These are phyloP conservation scores for Fraxinus albicans DNA, from an alignment of 305 asterid genomes.

Conservation along the genomic window DNA sequence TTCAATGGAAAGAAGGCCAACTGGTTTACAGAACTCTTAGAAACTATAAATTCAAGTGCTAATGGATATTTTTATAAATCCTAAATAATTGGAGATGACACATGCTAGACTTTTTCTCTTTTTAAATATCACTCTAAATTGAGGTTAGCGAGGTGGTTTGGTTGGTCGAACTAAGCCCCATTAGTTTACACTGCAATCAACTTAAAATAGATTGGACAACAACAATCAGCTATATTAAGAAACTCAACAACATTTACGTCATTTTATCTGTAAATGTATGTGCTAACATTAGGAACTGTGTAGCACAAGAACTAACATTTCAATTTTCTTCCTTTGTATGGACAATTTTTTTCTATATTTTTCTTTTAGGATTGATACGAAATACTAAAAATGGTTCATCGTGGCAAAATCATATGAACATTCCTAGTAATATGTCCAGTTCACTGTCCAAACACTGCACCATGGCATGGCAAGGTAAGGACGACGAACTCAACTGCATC, in stretches of 20 bases:
- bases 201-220: background rate
- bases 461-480: background rate
- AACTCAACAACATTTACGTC: background rate
- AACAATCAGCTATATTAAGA: background rate
- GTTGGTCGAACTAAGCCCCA: background rate
- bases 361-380: background rate
- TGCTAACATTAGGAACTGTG: background rate
- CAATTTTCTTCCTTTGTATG: too few species aligned
- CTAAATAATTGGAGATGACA: background rate
- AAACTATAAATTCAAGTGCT: background rate
- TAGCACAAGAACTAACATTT: too few species aligned
- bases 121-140: background rate
- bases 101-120: background rate
- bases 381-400: background rate
- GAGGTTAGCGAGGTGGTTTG: background rate
- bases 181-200: constrained; percentile 14
- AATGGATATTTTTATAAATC: background rate
- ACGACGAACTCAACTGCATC: background rate
- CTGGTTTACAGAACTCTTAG: constrained; percentile 17
- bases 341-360: too few species aligned
- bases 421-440: background rate
- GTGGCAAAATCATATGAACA: background rate
- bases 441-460: background rate
- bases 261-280: background rate
- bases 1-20: constrained; percentile 6